These are phyloP conservation scores for Colletotrichum cuscutae DNA, from an alignment of 2,329 filamentous ascomycete genomes.

Conservation along the genomic window DNA sequence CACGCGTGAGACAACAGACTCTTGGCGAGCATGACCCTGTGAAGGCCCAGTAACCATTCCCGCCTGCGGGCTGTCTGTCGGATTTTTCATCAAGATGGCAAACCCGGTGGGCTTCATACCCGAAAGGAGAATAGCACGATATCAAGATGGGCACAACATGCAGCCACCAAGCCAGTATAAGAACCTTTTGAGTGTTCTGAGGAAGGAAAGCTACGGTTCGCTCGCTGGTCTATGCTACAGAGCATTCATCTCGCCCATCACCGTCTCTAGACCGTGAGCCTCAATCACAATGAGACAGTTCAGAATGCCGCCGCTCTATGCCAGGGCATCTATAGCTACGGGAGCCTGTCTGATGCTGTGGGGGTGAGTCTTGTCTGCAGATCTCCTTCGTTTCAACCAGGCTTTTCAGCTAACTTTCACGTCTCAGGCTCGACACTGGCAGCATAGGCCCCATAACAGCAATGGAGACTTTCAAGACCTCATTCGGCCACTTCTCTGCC, in stretches of 20 bases:
- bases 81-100: too few relatives aligned
- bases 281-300: background rate
- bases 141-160: too few relatives aligned
- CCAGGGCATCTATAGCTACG: conserved; percentile 11
- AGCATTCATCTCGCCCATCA: background rate
- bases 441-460: conserved; percentile 69
- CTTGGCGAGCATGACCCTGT: too few relatives aligned
- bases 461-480: conserved; percentile 61
- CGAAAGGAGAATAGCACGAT: too few relatives aligned
- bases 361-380: background rate
- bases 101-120: too few relatives aligned
- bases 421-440: conserved; percentile 50
- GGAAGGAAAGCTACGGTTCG: too few relatives aligned
- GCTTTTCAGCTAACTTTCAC: background rate
- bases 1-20: too few relatives aligned
- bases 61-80: too few relatives aligned
- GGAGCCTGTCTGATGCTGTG: background rate
- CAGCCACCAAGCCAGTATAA: too few relatives aligned
- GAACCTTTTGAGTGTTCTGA: too few relatives aligned
- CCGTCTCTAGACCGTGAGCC: background rate
- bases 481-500: conserved; percentile 63
- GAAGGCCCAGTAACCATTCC: too few relatives aligned
- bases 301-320: conserved; percentile 16
- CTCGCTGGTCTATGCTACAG: background rate
- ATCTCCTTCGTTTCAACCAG: background rate